Evolutionary conservation across 345 rosid species (phyloP).

Genomic region (Gossypium arboreum): DNA sequence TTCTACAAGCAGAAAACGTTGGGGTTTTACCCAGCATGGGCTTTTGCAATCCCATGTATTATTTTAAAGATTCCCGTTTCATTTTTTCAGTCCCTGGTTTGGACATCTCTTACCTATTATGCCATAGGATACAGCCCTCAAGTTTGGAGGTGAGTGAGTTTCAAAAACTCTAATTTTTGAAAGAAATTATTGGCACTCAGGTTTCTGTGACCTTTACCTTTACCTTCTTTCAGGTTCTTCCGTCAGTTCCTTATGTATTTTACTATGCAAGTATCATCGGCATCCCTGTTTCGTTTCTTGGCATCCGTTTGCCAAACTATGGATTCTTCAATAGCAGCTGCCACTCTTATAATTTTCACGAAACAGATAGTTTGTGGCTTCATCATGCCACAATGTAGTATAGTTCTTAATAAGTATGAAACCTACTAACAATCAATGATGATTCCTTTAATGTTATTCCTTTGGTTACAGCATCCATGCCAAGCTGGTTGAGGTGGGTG

Average conservation of each 20-base stretch:
- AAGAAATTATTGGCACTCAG: not conserved
- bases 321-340: conserved; percentile 45
- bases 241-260: conserved; percentile 56
- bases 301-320: conserved; percentile 55
- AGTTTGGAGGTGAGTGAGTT: conserved; percentile 56
- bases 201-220: not conserved
- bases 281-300: conserved; percentile 67
- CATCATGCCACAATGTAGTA: conserved; percentile 52
- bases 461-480: conserved; percentile 57
- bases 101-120: conserved; percentile 71
- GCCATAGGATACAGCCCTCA: conserved; percentile 77
- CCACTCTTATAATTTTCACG: conserved; percentile 38
- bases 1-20: conserved; percentile 60
- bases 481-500: conserved; percentile 70
- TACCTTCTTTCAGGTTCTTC: conserved; percentile 47
- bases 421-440: not conserved
- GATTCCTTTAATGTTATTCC: not conserved
- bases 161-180: not conserved
- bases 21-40: conserved; percentile 67
- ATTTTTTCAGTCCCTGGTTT: conserved; percentile 43
- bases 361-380: conserved; percentile 60
- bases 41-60: conserved; percentile 54
- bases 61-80: conserved; percentile 52
- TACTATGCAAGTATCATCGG: conserved; percentile 51
- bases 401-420: not conserved